These are phyloP conservation scores for Ceratobasidium sp. DNA, from an alignment of 1,284 basidiomycete species.

Conservation along the genomic window DNA sequence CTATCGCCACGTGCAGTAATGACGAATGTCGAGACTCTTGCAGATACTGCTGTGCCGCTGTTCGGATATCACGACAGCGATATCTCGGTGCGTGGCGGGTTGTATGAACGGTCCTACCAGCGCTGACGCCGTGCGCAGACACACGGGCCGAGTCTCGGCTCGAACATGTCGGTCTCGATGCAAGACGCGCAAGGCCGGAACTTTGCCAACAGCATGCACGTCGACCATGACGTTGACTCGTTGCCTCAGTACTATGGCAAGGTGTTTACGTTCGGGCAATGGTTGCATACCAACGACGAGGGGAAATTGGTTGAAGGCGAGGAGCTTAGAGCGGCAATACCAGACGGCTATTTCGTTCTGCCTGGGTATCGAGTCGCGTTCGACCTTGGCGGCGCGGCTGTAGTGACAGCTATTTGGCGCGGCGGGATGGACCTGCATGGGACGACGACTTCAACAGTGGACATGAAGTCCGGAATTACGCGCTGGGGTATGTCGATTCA, in stretches of 20 bases:
- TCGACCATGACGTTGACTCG: conserved; percentile 1
- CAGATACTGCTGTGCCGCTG: not conserved
- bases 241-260: conserved; percentile 1
- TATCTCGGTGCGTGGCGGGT: not conserved
- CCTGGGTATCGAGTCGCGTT: conserved; percentile 12
- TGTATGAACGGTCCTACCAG: not conserved
- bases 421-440: conserved; percentile 15
- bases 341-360: conserved; percentile 7
- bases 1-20: conserved; percentile 14
- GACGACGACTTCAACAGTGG: not conserved
- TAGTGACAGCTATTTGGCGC: conserved; percentile 12
- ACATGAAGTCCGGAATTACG: not conserved
- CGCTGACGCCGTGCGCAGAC: not conserved
- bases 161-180: conserved; percentile 7
- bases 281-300: not conserved
- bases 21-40: not conserved
- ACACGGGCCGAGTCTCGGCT: conserved; percentile 8
- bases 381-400: not conserved
- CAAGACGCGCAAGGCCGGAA: not conserved
- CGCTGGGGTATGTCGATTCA: conserved; percentile 23
- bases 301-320: not conserved
- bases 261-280: conserved; percentile 15
- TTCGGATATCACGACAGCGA: conserved; percentile 11
- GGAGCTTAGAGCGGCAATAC: not conserved
- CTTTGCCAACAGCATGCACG: conserved; percentile 17